Conservation (phyloP, 805 yeast species). For the Starmerella sirachaensis region DNA sequence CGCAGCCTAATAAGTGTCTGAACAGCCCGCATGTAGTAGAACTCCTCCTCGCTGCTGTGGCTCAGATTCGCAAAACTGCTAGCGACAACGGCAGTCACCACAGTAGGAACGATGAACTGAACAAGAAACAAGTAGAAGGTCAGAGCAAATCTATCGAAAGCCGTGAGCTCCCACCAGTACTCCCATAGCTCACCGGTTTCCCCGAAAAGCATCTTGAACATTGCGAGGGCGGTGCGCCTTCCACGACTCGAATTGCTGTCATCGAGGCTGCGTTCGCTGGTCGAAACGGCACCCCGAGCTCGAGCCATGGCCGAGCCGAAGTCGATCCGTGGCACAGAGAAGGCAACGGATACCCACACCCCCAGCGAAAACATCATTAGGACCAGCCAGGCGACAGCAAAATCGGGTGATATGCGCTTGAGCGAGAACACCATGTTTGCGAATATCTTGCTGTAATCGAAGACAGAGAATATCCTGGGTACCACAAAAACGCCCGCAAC, state of each 20-base stretch:
- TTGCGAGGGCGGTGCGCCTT: constrained; percentile 6
- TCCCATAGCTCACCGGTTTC: constrained; percentile 7
- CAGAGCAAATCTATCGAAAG: constrained; percentile 3
- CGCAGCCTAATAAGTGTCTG: constrained; percentile 2
- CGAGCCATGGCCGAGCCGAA: background rate
- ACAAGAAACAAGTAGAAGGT: constrained; percentile 5
- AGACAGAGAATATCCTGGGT: constrained; percentile 6
- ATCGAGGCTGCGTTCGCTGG: background rate
- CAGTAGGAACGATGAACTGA: constrained; percentile 5
- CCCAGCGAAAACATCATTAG: constrained; percentile 8
- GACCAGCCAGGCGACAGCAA: constrained; percentile 4
- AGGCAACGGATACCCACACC: constrained; percentile 7
- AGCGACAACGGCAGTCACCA: constrained; percentile 7
- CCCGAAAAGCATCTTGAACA: constrained; percentile 8
- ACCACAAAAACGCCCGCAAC: constrained; percentile 7
- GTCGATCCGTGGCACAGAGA: constrained; percentile 4
- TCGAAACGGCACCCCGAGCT: too few relatives aligned
- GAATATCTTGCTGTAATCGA: constrained; percentile 4
- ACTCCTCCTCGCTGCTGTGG: constrained; percentile 3
- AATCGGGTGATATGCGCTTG: constrained; percentile 3
- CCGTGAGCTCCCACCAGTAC: constrained; percentile 1
- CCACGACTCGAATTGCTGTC: constrained; percentile 1
- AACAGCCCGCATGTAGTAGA: constrained; percentile 3
- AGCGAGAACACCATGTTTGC: constrained; percentile 7
- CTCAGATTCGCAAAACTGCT: constrained; percentile 3